Evolutionary conservation across 768 basidiomycete species (phyloP), one percentile per base, ranked within the genome.

Genomic region (Tulasnella sp.): DNA sequence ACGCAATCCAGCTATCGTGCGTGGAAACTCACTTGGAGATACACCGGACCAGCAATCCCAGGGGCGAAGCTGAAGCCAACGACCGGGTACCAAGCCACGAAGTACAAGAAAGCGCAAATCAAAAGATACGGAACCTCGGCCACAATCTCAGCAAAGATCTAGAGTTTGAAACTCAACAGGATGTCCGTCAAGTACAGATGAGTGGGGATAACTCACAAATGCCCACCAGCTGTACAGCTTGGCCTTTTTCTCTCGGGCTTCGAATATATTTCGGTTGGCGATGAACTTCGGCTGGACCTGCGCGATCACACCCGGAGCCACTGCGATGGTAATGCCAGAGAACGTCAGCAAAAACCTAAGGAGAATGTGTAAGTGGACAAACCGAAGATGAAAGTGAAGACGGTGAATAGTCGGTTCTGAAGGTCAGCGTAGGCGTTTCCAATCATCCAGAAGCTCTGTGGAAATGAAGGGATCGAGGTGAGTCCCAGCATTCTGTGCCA

Each of bases 211-310:
- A 38, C 34, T 38, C 15, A 38, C 34, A 38, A 38, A 38, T 15
- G 34, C 34, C 34, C 34, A 38, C 70, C 70, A 71, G 31, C 60
- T 61, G 64, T 71, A 73, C 10, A 69, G 70, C 64, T 69, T 70
- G 25, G 67, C 63, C 7, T 70, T 70, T 27, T 69, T 64, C 60
- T 73, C 72, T 30, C 72, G 60, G 2, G 66, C 67, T 50, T 73
- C 72, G 63, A 70, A 73, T 25, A 71, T 59, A 24, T 60, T 60
- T 53, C 72, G 64, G 42, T 70, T 66, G 17, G 64, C 62, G 57
- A 71, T 68, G 63, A 71, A 73, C 45, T 67, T 65, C 11, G 70
- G 72, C 66, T 69, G 68, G 62, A 68, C 62, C 49, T 63, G 65
- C 58, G 72, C 71, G 59, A 45, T 49, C 59, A 49, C 49, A 30